Percentiles rank a stretch among this genome's conserved stretches.
Conservation (phyloP, 192 early-diverging fungal genomes). For the Pilobolus umbonatus region DNA sequence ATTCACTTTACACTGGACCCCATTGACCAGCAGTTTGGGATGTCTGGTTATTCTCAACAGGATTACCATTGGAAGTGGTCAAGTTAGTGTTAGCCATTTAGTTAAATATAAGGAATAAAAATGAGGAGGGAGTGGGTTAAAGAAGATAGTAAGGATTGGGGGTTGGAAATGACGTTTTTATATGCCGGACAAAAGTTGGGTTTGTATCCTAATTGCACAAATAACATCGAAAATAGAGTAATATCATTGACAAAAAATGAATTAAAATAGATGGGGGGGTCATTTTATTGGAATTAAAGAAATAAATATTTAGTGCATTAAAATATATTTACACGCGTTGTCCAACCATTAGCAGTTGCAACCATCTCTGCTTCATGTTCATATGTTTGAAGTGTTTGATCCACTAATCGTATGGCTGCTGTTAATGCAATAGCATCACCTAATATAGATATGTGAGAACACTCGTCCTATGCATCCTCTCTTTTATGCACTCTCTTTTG, state of each 20-base stretch:
- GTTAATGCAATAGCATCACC: slow-evolving; percentile 19
- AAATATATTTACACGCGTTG: too few relatives aligned
- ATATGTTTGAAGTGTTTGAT: slow-evolving; percentile 16
- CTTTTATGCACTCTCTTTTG: background rate
- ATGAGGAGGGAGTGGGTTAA: too few relatives aligned
- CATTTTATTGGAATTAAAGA: too few relatives aligned
- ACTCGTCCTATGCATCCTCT: background rate
- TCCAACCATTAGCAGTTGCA: slow-evolving; percentile 23
- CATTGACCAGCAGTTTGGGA: slow-evolving; percentile 61
- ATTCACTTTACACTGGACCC: slow-evolving; percentile 56
- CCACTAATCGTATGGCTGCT: slow-evolving; percentile 17
- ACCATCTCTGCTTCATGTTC: slow-evolving; percentile 26
- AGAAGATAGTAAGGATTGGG: too few relatives aligned
- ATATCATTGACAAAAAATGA: too few relatives aligned
- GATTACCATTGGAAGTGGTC: slow-evolving; percentile 53
- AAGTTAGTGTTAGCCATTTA: slow-evolving; percentile 27
- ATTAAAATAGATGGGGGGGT: too few relatives aligned
- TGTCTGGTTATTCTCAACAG: slow-evolving; percentile 73
- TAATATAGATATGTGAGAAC: background rate
- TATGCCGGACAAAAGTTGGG: too few relatives aligned
- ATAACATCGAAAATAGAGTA: too few relatives aligned
- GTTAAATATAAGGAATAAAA: too few relatives aligned
- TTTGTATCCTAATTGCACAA: too few relatives aligned
- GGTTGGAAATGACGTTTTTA: too few relatives aligned
- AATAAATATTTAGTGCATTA: too few relatives aligned